Percentiles rank a stretch among this genome's conserved stretches.
phyloP scores from a whole-genome alignment of 2,329 filamentous ascomycete genomes.

The Sporothrix mexicana region DNA sequence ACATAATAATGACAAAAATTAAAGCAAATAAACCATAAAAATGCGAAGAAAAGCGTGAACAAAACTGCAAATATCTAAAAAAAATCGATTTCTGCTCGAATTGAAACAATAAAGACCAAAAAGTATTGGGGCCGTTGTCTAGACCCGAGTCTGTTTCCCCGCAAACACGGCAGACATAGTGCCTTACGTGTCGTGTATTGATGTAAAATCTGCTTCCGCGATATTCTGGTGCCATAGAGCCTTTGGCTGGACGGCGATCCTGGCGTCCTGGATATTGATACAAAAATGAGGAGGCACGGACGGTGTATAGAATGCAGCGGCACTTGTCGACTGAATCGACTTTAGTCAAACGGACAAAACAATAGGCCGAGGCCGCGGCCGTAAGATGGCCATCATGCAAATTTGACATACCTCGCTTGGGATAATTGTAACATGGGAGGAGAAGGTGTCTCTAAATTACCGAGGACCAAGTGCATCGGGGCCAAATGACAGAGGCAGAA shows the following conservation, averaged over 20 bases:
- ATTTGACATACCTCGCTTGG: background rate
- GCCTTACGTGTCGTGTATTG: background rate
- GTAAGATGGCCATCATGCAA: too few relatives aligned
- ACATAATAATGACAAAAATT: slow-evolving; percentile 27
- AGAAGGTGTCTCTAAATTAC: background rate
- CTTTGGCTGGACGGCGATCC: background rate
- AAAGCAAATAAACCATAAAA: slow-evolving; percentile 13
- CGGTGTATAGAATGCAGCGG: background rate
- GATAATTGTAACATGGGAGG: background rate
- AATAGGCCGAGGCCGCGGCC: background rate
- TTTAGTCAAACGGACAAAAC: background rate
- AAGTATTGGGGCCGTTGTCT: background rate
- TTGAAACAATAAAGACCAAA: background rate
- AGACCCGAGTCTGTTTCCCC: background rate
- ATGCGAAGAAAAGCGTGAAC: background rate
- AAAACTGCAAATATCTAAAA: background rate
- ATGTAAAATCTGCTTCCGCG: background rate
- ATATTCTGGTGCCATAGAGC: background rate
- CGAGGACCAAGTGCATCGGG: slow-evolving; percentile 57
- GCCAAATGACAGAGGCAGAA: slow-evolving; percentile 72
- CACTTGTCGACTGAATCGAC: slow-evolving; percentile 8
- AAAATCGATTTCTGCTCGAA: background rate
- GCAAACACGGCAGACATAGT: slow-evolving; percentile 21
- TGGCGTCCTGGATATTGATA: background rate
- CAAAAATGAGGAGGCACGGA: background rate